Base-by-base conservation (phyloP, 208 protist species). In the Acanthamoeba lenticulata region DNA sequence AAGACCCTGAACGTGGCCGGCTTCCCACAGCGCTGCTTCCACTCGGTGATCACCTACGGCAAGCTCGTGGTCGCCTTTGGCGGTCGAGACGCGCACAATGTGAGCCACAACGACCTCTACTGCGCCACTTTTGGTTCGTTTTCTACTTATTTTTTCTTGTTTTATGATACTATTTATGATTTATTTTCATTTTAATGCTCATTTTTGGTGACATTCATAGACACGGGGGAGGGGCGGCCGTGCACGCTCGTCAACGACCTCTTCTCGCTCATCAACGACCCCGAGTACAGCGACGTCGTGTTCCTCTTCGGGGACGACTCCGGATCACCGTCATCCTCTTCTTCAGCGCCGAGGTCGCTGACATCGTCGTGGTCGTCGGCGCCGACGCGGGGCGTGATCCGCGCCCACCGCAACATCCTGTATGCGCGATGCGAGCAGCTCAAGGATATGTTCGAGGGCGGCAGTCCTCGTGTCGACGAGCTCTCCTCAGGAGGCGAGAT, bases 391-490 rank as follows among this genome's bases (percentile, higher is more conserved):
- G 17, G 38, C 7, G 55, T 47, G 55, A 62, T 91, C 15, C 27
- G 42, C 1, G 85, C 90, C 19, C 90, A 93, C 27, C 24, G 67
- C 17, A 93, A 93, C 90, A 81, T 93, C 38, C 34, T 93, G n/a
- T 93, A 83, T 27, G 90, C 90, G 21, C 90, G 90, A 19, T 93
- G 90, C 90, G 60, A 91, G 21, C 60, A 74, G 40, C 60, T 91
- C 13, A 40, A 11, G 38, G 85, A 91, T 17, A 62, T 72, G 38
- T 36, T 91, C 57, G 49, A 74, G 85, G 52, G 67, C n/a, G n/a
- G n/a, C n/a, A n/a, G n/a, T n/a, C n/a, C 34, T 40, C n/a, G 65
- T 24, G 7, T 29, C 6, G 67, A 44, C 7, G 65, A 69, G 17
- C 62, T 2, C 13, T 21, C 45, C 9, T 21, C 3, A 24, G 52